phyloP scores from a whole-genome alignment of 495 filamentous ascomycete species.

The Aspergillus indologenus region DNA sequence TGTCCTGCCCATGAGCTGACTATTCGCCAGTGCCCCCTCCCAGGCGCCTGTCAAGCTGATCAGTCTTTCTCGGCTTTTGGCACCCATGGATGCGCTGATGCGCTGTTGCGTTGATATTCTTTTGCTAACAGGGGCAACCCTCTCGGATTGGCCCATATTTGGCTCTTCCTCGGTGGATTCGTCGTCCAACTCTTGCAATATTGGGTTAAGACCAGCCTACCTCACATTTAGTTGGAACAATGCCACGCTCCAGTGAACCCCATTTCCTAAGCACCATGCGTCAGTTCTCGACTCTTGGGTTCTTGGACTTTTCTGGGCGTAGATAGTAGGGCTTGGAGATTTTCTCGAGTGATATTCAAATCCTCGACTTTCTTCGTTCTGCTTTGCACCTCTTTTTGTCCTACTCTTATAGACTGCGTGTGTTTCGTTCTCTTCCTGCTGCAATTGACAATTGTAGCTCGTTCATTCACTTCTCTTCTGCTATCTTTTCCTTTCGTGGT shows the following conservation, averaged over 20 bases:
- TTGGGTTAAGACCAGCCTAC: background rate
- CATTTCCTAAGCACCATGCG: constrained; percentile 1
- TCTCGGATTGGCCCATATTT: background rate
- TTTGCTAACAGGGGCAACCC: background rate
- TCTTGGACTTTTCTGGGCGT: constrained; percentile 1
- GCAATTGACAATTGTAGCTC: background rate
- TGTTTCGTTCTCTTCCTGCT: constrained; percentile 20
- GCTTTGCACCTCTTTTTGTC: too few relatives aligned
- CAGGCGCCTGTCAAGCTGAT: background rate
- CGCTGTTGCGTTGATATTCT: too few relatives aligned
- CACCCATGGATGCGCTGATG: background rate
- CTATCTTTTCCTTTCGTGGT: background rate
- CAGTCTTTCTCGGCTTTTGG: background rate
- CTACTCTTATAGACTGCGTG: constrained; percentile 12
- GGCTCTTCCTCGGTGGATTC: background rate
- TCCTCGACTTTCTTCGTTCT: constrained; percentile 5
- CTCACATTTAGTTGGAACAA: constrained; percentile 3
- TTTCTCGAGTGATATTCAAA: background rate
- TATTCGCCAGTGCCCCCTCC: background rate
- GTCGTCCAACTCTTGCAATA: background rate
- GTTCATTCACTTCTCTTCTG: background rate
- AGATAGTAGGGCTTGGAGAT: background rate
- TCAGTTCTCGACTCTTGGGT: background rate
- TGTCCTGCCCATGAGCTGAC: too few relatives aligned
- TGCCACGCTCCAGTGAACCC: background rate